Base-by-base conservation (phyloP, 305 asterid genomes). In the Plantago coronopus region DNA sequence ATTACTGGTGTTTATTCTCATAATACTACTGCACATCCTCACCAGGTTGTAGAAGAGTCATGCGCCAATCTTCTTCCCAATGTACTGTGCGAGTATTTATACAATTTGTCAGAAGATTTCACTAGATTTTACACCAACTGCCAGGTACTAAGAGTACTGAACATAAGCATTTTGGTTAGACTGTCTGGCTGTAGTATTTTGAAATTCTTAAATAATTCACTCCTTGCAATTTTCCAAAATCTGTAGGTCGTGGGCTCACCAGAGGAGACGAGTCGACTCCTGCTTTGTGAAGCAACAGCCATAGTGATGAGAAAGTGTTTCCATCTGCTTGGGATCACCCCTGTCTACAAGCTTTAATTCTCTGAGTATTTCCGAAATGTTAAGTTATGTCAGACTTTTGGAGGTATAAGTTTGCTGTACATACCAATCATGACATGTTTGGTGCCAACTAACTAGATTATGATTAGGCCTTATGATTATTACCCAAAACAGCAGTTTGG, bases 201-300 rank as follows among this genome's bases (percentile, higher is more conserved):
- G 40, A 34, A 12, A 34, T 34, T 11, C 40, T 9, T 23, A 27
- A 4, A 15, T 22, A 1, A 6, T 15, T 53, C 40, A 20, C 54
- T 25, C 45, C 16, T 23, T 58, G 43, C 11, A 4, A 58, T 53
- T 38, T 50, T 53, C 19, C n/a, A 34, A 64, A 13, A 14, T n/a
- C n/a, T 57, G 68, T 64, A 93, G 99, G 97, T 93, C n/a, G 89
- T 84, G 69, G 94, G 94, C 46, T 85, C 96, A 5, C 72, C 79
- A 0, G 83, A 82, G 83, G 97, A 89, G 86, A 69, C 78, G 1
- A 89, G 96, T 53, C 68, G 99, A 44, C 96, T 93, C 16, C 65
- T 93, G 73, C 68, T 93, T 19, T 89, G 99, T 34, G 97, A 93
- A 80, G 97, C 98, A 51, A 89, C 98, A 1, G 96, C 95, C 18